Percentiles rank a stretch among this genome's conserved stretches.
phyloP scores from a whole-genome alignment of 192 early-diverging fungal genomes.

The Backusella westeae region DNA sequence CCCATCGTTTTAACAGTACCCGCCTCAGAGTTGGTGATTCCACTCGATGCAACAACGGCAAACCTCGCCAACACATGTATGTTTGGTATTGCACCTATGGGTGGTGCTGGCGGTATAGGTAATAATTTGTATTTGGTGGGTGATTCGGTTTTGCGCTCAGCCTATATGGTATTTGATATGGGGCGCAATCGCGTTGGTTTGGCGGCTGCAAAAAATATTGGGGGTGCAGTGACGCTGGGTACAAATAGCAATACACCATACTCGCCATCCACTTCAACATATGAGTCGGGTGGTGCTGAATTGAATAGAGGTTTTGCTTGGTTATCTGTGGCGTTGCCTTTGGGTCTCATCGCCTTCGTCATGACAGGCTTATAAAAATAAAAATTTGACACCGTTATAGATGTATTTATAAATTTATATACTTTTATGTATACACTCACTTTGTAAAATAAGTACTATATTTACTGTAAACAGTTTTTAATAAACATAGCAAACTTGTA shows the following conservation, averaged over 20 bases:
- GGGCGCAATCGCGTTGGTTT: constrained; percentile 32
- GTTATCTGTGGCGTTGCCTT: background rate
- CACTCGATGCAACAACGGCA: constrained; percentile 23
- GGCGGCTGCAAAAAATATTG: constrained; percentile 20
- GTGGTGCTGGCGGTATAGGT: background rate
- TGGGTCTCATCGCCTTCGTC: background rate
- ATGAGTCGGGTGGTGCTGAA: background rate
- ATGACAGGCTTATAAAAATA: background rate
- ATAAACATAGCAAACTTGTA: background rate
- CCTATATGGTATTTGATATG: constrained; percentile 40
- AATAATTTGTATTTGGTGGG: constrained; percentile 35
- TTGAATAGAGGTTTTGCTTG: background rate
- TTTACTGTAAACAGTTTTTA: background rate
- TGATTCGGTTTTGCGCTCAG: constrained; percentile 30
- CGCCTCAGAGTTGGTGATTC: constrained; percentile 26
- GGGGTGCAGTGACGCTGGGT: constrained; percentile 11
- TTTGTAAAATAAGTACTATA: background rate
- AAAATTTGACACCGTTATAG: background rate
- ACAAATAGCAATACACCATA: background rate
- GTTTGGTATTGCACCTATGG: constrained; percentile 31
- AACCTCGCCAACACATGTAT: constrained; percentile 15
- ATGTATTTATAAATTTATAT: background rate
- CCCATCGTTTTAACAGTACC: constrained; percentile 25
- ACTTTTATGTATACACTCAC: background rate
- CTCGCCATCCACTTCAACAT: background rate